Conservation (phyloP, 192 early-diverging fungal species). For the Rhizoclosmatium globosum region DNA sequence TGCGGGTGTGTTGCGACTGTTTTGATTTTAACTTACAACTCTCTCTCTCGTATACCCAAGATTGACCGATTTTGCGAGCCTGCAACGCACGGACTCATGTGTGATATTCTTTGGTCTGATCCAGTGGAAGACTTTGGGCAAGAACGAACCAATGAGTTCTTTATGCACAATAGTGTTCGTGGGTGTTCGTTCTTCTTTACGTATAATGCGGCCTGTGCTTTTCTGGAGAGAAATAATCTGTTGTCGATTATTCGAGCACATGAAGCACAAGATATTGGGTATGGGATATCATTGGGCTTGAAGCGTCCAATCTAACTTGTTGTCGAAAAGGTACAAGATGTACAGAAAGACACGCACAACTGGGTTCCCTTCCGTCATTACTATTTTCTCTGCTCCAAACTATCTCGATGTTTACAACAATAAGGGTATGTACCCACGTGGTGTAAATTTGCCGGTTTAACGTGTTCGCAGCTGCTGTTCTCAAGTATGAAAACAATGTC, state of each 20-base stretch:
- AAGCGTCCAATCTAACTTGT: not conserved
- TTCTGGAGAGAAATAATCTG: slow-evolving; percentile 93
- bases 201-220: slow-evolving; percentile 91
- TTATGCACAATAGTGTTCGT: slow-evolving; percentile 91
- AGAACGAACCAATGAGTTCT: slow-evolving; percentile 88
- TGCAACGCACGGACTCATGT: slow-evolving; percentile 94
- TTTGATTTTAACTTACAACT: not conserved
- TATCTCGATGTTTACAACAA: slow-evolving; percentile 99
- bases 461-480: slow-evolving; percentile 74
- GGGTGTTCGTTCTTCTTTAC: slow-evolving; percentile 93
- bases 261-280: slow-evolving; percentile 96
- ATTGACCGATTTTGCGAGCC: slow-evolving; percentile 93
- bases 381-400: slow-evolving; percentile 98
- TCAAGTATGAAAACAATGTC: slow-evolving; percentile 99
- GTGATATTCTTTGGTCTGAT: slow-evolving; percentile 95
- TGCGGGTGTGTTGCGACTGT: slow-evolving; percentile 23
- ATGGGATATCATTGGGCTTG: slow-evolving; percentile 16
- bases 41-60: slow-evolving; percentile 43
- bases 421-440: slow-evolving; percentile 64
- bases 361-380: slow-evolving; percentile 96
- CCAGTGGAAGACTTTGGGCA: slow-evolving; percentile 97
- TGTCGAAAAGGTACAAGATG: slow-evolving; percentile 78
- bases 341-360: slow-evolving; percentile 93
- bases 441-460: not conserved
- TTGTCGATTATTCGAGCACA: slow-evolving; percentile 96